Conservation (phyloP, 345 rosid species). For the Bruguiera sexangula region DNA sequence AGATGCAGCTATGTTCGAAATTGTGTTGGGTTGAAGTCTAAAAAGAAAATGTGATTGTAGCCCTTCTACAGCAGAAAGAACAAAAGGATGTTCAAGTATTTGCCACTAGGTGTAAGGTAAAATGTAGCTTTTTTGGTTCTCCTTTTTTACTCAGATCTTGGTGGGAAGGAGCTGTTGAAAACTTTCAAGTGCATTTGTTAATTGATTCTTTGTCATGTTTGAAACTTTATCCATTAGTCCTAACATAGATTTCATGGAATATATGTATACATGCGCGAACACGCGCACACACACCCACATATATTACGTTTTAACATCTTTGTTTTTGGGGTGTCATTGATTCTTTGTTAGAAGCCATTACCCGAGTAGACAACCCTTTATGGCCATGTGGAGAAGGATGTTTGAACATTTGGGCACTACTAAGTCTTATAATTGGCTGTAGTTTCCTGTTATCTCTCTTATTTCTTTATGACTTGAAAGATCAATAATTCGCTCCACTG, state of each 20-base stretch:
- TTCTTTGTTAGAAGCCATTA: slow-evolving; percentile 19
- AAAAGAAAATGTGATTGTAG: slow-evolving; percentile 53
- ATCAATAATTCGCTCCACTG: not conserved
- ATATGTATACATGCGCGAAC: too few relatives aligned
- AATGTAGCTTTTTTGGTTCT: slow-evolving; percentile 22
- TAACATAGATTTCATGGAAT: slow-evolving; percentile 22
- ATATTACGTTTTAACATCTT: too few relatives aligned
- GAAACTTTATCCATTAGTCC: slow-evolving; percentile 21
- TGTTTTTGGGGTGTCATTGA: slow-evolving; percentile 1
- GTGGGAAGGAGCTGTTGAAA: slow-evolving; percentile 53
- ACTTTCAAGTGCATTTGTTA: slow-evolving; percentile 42
- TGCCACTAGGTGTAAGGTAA: slow-evolving; percentile 46
- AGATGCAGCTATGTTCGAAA: slow-evolving; percentile 42
- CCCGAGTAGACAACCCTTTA: slow-evolving; percentile 8
- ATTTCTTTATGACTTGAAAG: not conserved
- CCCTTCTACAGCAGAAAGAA: slow-evolving; percentile 44
- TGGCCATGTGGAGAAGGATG: slow-evolving; percentile 8
- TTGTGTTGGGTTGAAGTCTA: slow-evolving; percentile 48
- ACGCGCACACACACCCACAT: too few relatives aligned
- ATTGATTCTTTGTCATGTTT: slow-evolving; percentile 46
- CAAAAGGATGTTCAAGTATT: slow-evolving; percentile 44
- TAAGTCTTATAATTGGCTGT: not conserved
- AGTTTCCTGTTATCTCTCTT: not conserved
- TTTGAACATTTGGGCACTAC: not conserved
- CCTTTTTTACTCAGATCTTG: slow-evolving; percentile 21